phyloP scores from a whole-genome alignment of 2,329 filamentous ascomycete species.

The Periconia macrospinosa region DNA sequence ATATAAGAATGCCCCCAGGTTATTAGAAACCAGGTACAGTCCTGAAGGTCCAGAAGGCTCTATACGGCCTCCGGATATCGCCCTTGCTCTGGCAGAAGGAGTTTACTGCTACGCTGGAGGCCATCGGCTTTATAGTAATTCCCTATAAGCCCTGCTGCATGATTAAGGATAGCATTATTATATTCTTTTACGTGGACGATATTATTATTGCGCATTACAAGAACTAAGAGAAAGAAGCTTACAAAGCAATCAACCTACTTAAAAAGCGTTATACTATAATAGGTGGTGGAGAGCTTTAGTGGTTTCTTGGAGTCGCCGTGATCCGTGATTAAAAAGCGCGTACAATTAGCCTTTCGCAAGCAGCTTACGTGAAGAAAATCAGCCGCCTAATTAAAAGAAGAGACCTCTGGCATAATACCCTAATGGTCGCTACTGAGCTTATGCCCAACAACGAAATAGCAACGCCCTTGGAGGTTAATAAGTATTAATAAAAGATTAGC shows the following conservation, averaged over 20 bases:
- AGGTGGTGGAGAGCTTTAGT: constrained; percentile 5
- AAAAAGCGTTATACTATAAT: background rate
- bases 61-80: background rate
- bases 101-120: background rate
- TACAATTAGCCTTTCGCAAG: background rate
- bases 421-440: background rate
- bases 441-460: background rate
- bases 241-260: constrained; percentile 1
- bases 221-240: background rate
- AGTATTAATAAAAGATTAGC: background rate
- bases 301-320: constrained; percentile 9
- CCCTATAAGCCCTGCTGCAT: constrained; percentile 9
- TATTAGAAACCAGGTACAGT: background rate
- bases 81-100: background rate
- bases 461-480: background rate
- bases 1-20: constrained; percentile 1
- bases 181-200: constrained; percentile 9
- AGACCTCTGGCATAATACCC: background rate
- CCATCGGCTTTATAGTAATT: constrained; percentile 3
- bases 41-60: background rate
- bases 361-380: background rate
- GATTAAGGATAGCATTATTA: constrained; percentile 6
- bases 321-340: background rate
- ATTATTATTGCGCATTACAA: constrained; percentile 7
- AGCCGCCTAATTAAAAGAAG: background rate